Percentiles rank a stretch among this genome's conserved stretches.
Evolutionary conservation across 2,329 filamentous ascomycete genomes (phyloP).

Genomic region (Curvularia verruculosa): DNA sequence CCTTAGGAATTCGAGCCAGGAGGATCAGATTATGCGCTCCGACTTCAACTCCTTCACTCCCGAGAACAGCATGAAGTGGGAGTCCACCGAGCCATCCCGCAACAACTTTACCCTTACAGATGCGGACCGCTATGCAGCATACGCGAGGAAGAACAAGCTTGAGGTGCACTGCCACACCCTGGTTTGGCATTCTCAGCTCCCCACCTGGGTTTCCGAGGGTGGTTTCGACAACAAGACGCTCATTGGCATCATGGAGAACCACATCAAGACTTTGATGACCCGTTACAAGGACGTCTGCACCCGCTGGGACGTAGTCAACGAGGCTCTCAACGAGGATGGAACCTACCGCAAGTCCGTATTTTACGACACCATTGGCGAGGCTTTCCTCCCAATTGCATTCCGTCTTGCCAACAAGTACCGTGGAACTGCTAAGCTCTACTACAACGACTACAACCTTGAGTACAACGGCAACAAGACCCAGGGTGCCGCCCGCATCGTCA

Average conservation of each 20-base stretch:
- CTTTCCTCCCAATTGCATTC: slow-evolving; percentile 56
- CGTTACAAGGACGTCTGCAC: slow-evolving; percentile 50
- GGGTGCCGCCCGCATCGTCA: slow-evolving; percentile 47
- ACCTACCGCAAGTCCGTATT: slow-evolving; percentile 53
- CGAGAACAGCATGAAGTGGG: slow-evolving; percentile 43
- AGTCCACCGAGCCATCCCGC: slow-evolving; percentile 46
- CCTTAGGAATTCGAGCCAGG: slow-evolving; percentile 31
- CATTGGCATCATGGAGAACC: slow-evolving; percentile 50
- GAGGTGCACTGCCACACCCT: slow-evolving; percentile 50
- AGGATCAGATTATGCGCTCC: slow-evolving; percentile 33
- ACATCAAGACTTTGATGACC: slow-evolving; percentile 49
- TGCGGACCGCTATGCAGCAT: slow-evolving; percentile 45
- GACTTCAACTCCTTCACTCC: slow-evolving; percentile 42
- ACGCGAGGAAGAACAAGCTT: slow-evolving; percentile 45
- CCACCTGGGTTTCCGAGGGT: slow-evolving; percentile 48
- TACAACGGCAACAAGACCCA: slow-evolving; percentile 54
- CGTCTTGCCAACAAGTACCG: slow-evolving; percentile 49
- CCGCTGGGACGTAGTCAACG: slow-evolving; percentile 51
- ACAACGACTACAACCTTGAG: slow-evolving; percentile 71
- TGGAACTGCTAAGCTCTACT: slow-evolving; percentile 55
- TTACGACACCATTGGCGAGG: slow-evolving; percentile 52
- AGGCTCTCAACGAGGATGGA: slow-evolving; percentile 49
- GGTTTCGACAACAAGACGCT: slow-evolving; percentile 50
- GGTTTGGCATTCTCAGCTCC: slow-evolving; percentile 52
- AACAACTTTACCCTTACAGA: slow-evolving; percentile 49